phyloP scores from a whole-genome alignment of 306 rosid genomes.

The Cucurbita argyrosperma region DNA sequence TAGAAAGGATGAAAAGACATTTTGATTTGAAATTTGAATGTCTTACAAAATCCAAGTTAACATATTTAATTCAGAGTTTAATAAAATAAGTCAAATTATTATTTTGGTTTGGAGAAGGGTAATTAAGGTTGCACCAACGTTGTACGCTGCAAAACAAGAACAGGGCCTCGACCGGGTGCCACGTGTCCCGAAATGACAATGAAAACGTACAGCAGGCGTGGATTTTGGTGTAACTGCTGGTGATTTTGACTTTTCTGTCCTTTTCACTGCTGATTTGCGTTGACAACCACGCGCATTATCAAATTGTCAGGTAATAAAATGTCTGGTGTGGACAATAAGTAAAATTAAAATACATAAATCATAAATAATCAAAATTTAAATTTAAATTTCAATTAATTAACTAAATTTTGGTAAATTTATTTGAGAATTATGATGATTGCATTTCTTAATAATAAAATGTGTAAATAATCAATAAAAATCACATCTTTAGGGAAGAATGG shows the following conservation, averaged over 20 bases:
- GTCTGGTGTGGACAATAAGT: background rate
- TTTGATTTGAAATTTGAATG: background rate
- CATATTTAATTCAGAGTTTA: background rate
- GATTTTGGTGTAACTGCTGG: background rate
- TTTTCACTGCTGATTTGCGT: background rate
- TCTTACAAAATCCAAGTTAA: background rate
- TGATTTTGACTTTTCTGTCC: background rate
- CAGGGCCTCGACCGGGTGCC: background rate
- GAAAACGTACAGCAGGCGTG: background rate
- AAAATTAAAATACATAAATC: background rate
- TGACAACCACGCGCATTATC: background rate
- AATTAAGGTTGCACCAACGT: background rate
- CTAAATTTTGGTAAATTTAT: too few species aligned
- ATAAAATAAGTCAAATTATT: background rate
- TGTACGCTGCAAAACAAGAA: background rate
- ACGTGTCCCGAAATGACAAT: background rate
- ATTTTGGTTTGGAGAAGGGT: background rate
- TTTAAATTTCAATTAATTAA: too few species aligned
- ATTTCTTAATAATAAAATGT: too few species aligned
- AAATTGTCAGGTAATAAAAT: background rate
- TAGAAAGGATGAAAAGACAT: background rate
- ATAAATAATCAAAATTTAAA: too few species aligned
- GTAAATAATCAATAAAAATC: too few species aligned
- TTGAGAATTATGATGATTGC: too few species aligned
- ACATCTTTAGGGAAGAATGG: too few species aligned